Base-by-base conservation (phyloP, 257 asterid genomes). In the Ajuga chamaepitys region DNA sequence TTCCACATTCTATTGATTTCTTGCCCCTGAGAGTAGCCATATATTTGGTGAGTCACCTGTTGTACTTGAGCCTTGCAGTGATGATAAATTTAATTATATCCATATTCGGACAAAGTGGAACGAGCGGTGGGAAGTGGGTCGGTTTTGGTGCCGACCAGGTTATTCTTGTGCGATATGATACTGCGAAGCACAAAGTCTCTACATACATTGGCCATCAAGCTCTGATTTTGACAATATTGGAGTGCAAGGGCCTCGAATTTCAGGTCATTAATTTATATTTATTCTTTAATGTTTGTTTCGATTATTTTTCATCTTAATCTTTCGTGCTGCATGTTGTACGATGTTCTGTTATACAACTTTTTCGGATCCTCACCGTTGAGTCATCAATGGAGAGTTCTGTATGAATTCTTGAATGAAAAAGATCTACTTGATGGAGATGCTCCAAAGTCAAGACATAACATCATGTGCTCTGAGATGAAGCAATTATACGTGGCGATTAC, bases 71-170 rank as follows among this genome's bases (percentile, higher is more conserved):
- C 80, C 83, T 3, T 82, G 83, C 28, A 80, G 78, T 35, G 79
- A 81, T 8, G 86, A 82, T 57, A n/a, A 82, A 79, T 72, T 75
- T 82, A 3, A 82, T 87, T 13, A 22, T 77, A 14, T 71, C 83
- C 45, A 82, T 87, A 13, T 85, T 87, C 20, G 85, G 92, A 13
- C 70, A 80, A 21, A 78, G 77, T 20, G 73, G 62, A 62, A 73
- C 45, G 51, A 17, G 17, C 53, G 77, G 79, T 13, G 67, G 70
- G 28, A 77, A 85, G 42, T 62, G 85, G 76, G 70, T 81, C 3
- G 88, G 88, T 3, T 87, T 87, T 51, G 95, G 92, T 52, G 89
- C 92, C 0, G 92, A 87, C 14, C 95, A 84, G 57, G 89, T 84
- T 10, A 85, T 84, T 22, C 45, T 87, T 2, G 95, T 87, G 1